Conservation (phyloP, 2,329 filamentous ascomycete genomes). For the Colletotrichum spaethianum region DNA sequence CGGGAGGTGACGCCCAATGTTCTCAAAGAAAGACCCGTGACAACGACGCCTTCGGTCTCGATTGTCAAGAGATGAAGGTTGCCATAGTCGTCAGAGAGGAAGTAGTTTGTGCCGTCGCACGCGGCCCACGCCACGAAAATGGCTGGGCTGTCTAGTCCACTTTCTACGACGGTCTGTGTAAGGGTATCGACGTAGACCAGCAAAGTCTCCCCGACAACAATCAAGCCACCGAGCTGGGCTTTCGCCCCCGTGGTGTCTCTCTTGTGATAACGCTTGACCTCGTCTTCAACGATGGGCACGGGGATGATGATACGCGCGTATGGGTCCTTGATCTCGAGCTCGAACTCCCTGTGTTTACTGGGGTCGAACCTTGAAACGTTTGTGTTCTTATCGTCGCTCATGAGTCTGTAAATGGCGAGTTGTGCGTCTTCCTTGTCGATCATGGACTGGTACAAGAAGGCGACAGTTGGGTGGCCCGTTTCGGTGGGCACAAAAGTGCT, state of each 20-base stretch:
- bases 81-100: slow-evolving; percentile 95
- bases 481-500: slow-evolving; percentile 71
- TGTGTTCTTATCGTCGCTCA: slow-evolving; percentile 70
- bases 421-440: slow-evolving; percentile 67
- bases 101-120: slow-evolving; percentile 84
- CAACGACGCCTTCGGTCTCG: slow-evolving; percentile 74
- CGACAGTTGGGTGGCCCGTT: slow-evolving; percentile 70
- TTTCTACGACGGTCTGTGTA: slow-evolving; percentile 75
- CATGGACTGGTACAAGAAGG: slow-evolving; percentile 70
- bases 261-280: slow-evolving; percentile 72
- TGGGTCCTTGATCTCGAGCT: slow-evolving; percentile 67
- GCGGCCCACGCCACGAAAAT: slow-evolving; percentile 94
- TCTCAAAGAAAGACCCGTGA: slow-evolving; percentile 80
- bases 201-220: slow-evolving; percentile 84
- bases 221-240: slow-evolving; percentile 76
- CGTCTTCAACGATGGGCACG: slow-evolving; percentile 67
- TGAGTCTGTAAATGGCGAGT: slow-evolving; percentile 72
- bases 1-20: slow-evolving; percentile 77
- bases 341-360: slow-evolving; percentile 67
- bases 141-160: slow-evolving; percentile 78
- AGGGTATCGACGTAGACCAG: slow-evolving; percentile 89
- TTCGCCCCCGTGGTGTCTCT: slow-evolving; percentile 67
- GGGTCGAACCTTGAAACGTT: slow-evolving; percentile 69
- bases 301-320: slow-evolving; percentile 75
- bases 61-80: slow-evolving; percentile 88